These are phyloP conservation scores for Canna indica DNA, from an alignment of 176 grass and related monocot species.

Conservation along the genomic window DNA sequence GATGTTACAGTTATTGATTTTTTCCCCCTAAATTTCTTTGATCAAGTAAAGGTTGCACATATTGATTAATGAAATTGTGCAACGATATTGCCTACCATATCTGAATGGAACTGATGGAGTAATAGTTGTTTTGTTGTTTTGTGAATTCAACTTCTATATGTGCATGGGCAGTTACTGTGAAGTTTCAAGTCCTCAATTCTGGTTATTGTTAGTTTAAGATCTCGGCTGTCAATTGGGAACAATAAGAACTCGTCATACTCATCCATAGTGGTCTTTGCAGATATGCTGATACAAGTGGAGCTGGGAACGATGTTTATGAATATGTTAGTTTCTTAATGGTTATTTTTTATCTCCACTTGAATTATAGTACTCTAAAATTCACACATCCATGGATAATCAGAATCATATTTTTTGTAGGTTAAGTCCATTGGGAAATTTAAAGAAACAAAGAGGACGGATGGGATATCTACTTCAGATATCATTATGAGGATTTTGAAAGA, in stretches of 20 bases:
- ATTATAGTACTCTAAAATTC: background rate
- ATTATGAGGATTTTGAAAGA: constrained; percentile 99
- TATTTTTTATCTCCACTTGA: background rate
- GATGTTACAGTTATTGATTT: background rate
- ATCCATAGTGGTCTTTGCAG: constrained; percentile 20
- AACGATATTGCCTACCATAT: background rate
- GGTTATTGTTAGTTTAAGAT: background rate
- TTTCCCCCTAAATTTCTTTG: background rate
- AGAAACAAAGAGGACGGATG: constrained; percentile 85
- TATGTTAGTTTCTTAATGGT: constrained; percentile 44
- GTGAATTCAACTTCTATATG: background rate
- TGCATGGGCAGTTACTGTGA: background rate
- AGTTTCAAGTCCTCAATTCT: too few relatives aligned
- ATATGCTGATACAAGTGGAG: constrained; percentile 84
- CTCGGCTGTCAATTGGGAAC: background rate
- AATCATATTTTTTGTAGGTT: constrained; percentile 33
- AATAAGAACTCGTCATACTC: too few relatives aligned
- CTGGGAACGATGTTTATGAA: constrained; percentile 89
- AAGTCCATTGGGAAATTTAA: constrained; percentile 96
- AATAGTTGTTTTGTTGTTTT: background rate
- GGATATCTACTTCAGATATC: constrained; percentile 89
- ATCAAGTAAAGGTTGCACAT: background rate
- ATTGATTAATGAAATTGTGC: background rate
- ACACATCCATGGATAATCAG: constrained; percentile 2
- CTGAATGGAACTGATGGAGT: background rate